These are phyloP conservation scores for Sporothrix euskadiensis DNA, from an alignment of 2,329 filamentous ascomycete genomes.

Conservation along the genomic window DNA sequence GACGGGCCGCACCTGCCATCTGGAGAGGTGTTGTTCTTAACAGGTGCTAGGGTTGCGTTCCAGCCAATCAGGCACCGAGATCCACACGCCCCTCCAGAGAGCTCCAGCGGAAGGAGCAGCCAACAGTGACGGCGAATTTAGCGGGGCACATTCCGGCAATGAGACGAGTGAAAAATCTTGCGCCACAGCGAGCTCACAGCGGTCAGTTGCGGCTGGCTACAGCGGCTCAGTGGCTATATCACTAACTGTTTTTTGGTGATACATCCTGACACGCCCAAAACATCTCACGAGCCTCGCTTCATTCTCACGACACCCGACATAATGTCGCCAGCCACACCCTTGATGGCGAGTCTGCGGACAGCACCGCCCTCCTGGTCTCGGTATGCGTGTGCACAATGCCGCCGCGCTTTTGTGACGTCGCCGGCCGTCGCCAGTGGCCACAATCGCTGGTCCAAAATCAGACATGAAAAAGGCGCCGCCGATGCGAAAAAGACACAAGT, in stretches of 20 bases:
- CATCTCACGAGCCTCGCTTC: neutral
- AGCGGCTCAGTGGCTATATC: neutral
- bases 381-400: constrained; percentile 50
- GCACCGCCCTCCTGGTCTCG: constrained; percentile 21
- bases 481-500: constrained; percentile 77
- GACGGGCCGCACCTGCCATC: neutral
- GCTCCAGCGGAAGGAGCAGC: constrained; percentile 17
- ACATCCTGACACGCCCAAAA: neutral
- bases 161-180: neutral
- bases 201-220: neutral
- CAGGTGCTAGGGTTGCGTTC: neutral
- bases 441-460: constrained; percentile 95
- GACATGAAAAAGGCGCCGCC: constrained; percentile 86
- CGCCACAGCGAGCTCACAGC: constrained; percentile 7
- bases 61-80: constrained; percentile 23
- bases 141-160: neutral
- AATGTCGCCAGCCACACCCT: neutral
- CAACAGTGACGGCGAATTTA: neutral
- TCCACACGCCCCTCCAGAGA: constrained; percentile 23
- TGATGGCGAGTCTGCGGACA: constrained; percentile 13
- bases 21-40: constrained; percentile 23
- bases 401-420: constrained; percentile 52
- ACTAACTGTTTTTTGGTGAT: neutral
- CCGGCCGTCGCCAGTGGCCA: constrained; percentile 64
- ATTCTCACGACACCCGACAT: neutral